These are phyloP conservation scores for Sugiyamaella lignohabitans DNA, from an alignment of 805 yeast species.

Conservation along the genomic window DNA sequence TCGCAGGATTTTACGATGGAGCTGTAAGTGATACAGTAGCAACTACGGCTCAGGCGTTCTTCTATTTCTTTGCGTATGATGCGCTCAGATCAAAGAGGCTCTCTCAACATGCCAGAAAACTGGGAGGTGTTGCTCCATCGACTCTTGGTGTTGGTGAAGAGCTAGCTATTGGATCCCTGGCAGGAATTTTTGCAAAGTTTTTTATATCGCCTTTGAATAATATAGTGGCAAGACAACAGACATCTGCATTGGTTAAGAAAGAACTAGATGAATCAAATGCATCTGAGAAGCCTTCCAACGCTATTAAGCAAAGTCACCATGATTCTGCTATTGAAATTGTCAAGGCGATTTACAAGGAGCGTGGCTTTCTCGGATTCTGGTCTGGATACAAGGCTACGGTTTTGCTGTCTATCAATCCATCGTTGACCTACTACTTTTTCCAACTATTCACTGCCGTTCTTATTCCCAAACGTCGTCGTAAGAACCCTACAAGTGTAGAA, in stretches of 20 bases:
- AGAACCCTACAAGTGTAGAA: slow-evolving; percentile 34
- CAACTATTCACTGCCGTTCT: slow-evolving; percentile 22
- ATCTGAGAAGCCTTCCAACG: neutral
- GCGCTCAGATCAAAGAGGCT: slow-evolving; percentile 23
- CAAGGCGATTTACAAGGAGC: slow-evolving; percentile 23
- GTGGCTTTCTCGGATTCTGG: slow-evolving; percentile 32
- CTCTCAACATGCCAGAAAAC: slow-evolving; percentile 10
- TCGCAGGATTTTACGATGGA: slow-evolving; percentile 71
- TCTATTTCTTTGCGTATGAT: slow-evolving; percentile 31
- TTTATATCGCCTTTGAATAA: slow-evolving; percentile 29
- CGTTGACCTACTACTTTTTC: slow-evolving; percentile 32
- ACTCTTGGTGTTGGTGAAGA: slow-evolving; percentile 28
- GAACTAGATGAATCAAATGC: neutral
- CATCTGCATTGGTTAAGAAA: slow-evolving; percentile 16
- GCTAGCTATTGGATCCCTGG: slow-evolving; percentile 27
- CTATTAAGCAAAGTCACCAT: neutral
- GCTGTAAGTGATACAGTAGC: slow-evolving; percentile 43
- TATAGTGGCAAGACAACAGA: slow-evolving; percentile 28
- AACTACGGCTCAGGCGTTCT: slow-evolving; percentile 27
- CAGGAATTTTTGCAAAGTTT: slow-evolving; percentile 31
- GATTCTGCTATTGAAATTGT: slow-evolving; percentile 14
- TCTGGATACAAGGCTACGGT: slow-evolving; percentile 29
- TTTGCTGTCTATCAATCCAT: slow-evolving; percentile 29
- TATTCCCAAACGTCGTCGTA: slow-evolving; percentile 22
- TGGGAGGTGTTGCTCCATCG: slow-evolving; percentile 23